phyloP scores from a whole-genome alignment of 2,329 filamentous ascomycete species.

The Seiridium unicorne region DNA sequence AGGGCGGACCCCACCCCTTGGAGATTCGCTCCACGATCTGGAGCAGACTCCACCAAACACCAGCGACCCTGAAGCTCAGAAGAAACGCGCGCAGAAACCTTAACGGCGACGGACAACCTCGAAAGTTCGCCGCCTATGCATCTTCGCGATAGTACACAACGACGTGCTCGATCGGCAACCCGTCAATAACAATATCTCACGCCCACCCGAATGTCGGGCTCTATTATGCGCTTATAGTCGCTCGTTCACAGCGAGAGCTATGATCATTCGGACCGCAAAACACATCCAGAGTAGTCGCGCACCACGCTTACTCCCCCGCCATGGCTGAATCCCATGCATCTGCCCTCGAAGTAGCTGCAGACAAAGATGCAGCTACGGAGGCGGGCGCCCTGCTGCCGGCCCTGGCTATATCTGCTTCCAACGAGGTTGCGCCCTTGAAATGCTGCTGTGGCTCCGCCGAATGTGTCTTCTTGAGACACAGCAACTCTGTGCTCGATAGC shows the following conservation, averaged over 20 bases:
- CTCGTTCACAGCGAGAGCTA: not conserved
- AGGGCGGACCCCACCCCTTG: no score
- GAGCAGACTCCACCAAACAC: no score
- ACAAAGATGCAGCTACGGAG: not conserved
- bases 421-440: slow-evolving; percentile 37
- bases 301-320: not conserved
- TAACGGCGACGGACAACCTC: not conserved
- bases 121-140: no score
- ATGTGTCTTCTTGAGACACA: slow-evolving; percentile 80
- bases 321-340: not conserved
- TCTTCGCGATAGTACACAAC: no score
- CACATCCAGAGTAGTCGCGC: not conserved
- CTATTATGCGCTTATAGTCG: not conserved
- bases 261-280: not conserved
- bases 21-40: no score
- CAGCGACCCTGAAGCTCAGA: not conserved
- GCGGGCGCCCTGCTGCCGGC: not conserved
- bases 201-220: not conserved
- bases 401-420: not conserved
- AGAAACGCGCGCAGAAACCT: not conserved
- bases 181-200: no score
- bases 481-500: slow-evolving; percentile 72
- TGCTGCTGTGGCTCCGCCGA: slow-evolving; percentile 87
- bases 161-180: no score
- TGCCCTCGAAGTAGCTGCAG: not conserved